Evolutionary conservation across 2,329 filamentous ascomycete species (phyloP), one percentile per base, ranked within the genome.

Genomic region (Penicillium sp.): DNA sequence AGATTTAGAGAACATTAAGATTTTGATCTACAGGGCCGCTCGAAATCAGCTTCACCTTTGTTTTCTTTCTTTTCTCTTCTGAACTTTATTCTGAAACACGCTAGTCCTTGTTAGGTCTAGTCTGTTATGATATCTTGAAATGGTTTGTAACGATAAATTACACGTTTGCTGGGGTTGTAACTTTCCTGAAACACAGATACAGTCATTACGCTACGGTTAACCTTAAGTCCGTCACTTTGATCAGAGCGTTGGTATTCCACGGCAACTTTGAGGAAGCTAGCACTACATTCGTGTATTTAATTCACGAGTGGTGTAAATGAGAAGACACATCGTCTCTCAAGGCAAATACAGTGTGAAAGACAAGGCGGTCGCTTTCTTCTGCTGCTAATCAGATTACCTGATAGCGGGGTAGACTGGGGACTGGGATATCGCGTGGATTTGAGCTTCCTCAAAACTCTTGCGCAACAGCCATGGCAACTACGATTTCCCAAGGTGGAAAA

Each of bases 141-240:
- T n/a, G n/a, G n/a, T n/a, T n/a, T n/a, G n/a, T n/a, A n/a, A n/a
- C 4, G 19, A 44, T 54, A 23, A 43, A 51, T 27, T 54, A 58
- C 33, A 45, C n/a, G n/a, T n/a, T n/a, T n/a, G 23, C 13, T 21
- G 31, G 26, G 49, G n/a, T 25, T 56, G 25, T 51, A 46, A 52
- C 37, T 51, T 56, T 56, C n/a, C 26, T 52, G 48, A 56, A 56
- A 52, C 43, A 46, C 25, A 49, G 33, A 52, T 57, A 57, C n/a
- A 49, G 49, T 46, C 49, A 33, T 35, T 35, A 2, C 31, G 13
- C 31, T 14, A 16, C 31, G 13, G 13, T 35, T 29, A 2, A n/a
- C n/a, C n/a, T n/a, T n/a, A n/a, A n/a, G n/a, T n/a, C n/a, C n/a
- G n/a, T 27, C 19, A 25, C 48, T 50, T 50, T n/a, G 16, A 9